phyloP scores from a whole-genome alignment of 306 rosid species.

The Cucumis melo region DNA sequence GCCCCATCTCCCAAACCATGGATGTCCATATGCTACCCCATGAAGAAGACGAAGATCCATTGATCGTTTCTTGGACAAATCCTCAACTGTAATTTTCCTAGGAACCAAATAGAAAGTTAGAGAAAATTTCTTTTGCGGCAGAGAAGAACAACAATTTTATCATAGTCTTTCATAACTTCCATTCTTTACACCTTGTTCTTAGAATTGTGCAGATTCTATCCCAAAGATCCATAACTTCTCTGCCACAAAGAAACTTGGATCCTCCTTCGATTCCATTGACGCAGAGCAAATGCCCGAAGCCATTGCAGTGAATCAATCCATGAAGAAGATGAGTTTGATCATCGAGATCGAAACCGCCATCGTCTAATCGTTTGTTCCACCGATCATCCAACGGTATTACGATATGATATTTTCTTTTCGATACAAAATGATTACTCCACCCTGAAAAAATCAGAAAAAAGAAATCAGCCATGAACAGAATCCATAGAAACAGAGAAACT shows the following conservation, averaged over 20 bases:
- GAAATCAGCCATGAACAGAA: not conserved
- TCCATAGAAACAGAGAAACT: not conserved
- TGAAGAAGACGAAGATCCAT: slow-evolving; percentile 84
- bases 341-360: slow-evolving; percentile 29
- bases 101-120: slow-evolving; percentile 5
- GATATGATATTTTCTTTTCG: slow-evolving; percentile 68
- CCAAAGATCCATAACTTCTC: slow-evolving; percentile 83
- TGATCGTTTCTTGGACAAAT: slow-evolving; percentile 47
- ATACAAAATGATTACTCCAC: slow-evolving; percentile 78
- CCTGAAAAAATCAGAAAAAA: slow-evolving; percentile 24
- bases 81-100: slow-evolving; percentile 67
- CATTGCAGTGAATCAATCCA: slow-evolving; percentile 71
- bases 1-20: slow-evolving; percentile 95
- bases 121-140: not conserved
- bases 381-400: slow-evolving; percentile 49
- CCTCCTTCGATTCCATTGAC: slow-evolving; percentile 75
- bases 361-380: slow-evolving; percentile 66
- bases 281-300: slow-evolving; percentile 70
- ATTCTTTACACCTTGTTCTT: slow-evolving; percentile 31
- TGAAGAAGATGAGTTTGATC: slow-evolving; percentile 42
- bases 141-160: not conserved
- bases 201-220: slow-evolving; percentile 61
- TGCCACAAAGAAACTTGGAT: slow-evolving; percentile 58
- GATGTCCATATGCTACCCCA: slow-evolving; percentile 78
- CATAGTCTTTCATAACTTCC: not conserved